Evolutionary conservation across 495 filamentous ascomycete species (phyloP).

Genomic region (Aspergillus heteromorphus): DNA sequence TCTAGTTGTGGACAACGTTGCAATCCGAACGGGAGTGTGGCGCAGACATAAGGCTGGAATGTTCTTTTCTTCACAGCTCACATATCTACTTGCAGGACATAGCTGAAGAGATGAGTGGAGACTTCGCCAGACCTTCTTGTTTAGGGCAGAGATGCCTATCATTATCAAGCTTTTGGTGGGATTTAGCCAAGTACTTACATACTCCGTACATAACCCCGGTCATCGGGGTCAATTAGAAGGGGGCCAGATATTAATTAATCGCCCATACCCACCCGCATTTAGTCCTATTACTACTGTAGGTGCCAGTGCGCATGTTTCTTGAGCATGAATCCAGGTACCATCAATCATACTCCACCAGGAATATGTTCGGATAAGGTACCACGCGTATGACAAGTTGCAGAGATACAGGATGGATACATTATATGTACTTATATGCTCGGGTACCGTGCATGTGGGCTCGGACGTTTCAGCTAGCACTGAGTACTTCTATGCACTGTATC

Average conservation of each 20-base stretch:
- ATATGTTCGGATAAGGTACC: too few species aligned
- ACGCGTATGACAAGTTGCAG: too few species aligned
- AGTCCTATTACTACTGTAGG: too few species aligned
- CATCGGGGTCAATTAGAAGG: background rate
- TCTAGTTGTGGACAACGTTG: too few species aligned
- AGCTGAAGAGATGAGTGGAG: background rate
- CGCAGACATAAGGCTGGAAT: too few species aligned
- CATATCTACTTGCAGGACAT: too few species aligned
- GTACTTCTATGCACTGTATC: background rate
- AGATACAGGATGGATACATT: too few species aligned
- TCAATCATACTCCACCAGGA: background rate
- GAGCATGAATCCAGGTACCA: constrained; percentile 3
- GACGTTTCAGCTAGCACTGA: background rate
- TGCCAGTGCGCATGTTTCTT: background rate
- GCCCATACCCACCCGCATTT: background rate
- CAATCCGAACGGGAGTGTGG: too few species aligned
- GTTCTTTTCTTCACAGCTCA: too few species aligned
- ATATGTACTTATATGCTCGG: too few species aligned
- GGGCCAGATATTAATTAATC: background rate
- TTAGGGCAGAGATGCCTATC: background rate
- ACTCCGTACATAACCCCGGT: background rate
- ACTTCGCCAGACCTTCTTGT: background rate
- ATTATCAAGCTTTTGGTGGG: background rate
- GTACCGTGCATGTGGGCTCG: background rate
- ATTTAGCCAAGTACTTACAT: background rate